phyloP scores from a whole-genome alignment of 2,329 filamentous ascomycete genomes.

The Clonostachys byssicola region DNA sequence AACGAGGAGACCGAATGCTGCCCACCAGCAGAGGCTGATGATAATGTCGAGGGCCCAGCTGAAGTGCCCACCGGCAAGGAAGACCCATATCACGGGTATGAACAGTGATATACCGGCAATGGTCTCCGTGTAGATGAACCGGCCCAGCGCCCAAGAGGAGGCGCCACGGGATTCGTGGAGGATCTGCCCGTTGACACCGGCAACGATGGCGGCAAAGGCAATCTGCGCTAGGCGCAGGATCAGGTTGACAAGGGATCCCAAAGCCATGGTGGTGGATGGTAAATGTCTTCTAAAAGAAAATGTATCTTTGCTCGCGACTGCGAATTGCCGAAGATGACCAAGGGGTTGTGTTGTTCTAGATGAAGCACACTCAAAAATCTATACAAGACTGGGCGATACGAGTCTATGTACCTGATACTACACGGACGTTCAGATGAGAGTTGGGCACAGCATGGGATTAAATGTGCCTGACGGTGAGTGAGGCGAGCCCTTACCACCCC shows the following conservation, averaged over 20 bases:
- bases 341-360: too few species aligned
- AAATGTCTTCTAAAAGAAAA: too few species aligned
- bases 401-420: too few species aligned
- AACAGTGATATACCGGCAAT: slow-evolving; percentile 66
- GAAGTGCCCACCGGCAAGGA: slow-evolving; percentile 64
- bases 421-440: too few species aligned
- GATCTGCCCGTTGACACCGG: slow-evolving; percentile 64
- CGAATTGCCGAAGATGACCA: too few species aligned
- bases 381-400: too few species aligned
- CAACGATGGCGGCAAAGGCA: slow-evolving; percentile 67
- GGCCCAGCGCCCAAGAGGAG: slow-evolving; percentile 49
- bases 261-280: slow-evolving; percentile 20
- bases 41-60: slow-evolving; percentile 70
- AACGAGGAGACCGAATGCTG: slow-evolving; percentile 62
- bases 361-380: too few species aligned
- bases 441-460: too few species aligned
- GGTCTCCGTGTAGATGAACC: slow-evolving; percentile 73
- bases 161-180: slow-evolving; percentile 43
- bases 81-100: slow-evolving; percentile 67
- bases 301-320: too few species aligned
- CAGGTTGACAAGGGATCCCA: slow-evolving; percentile 33
- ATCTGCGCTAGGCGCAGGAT: slow-evolving; percentile 45
- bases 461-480: too few species aligned
- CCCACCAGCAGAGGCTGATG: slow-evolving; percentile 67
- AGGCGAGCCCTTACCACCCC: too few species aligned